These are phyloP conservation scores for Lojkania enalia DNA, from an alignment of 2,329 filamentous ascomycete species.

Conservation along the genomic window DNA sequence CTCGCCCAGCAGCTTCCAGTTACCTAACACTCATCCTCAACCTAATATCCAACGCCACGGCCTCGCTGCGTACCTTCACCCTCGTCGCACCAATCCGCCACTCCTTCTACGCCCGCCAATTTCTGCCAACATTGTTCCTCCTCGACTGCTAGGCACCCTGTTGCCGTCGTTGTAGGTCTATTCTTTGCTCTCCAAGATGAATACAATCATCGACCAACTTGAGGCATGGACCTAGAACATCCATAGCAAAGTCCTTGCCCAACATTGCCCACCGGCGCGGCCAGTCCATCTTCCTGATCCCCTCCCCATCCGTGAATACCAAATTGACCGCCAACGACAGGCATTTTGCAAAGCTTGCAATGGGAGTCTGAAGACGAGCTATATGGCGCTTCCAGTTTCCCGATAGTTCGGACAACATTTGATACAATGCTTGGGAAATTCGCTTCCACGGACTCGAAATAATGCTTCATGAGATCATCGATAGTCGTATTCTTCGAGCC, in stretches of 20 bases:
- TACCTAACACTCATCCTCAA: constrained; percentile 19
- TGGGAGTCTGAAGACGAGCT: constrained; percentile 22
- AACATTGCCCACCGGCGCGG: constrained; percentile 30
- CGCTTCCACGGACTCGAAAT: constrained; percentile 83
- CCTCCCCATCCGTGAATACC: constrained; percentile 63
- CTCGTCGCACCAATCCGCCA: constrained; percentile 12
- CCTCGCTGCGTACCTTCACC: constrained; percentile 11
- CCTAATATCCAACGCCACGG: constrained; percentile 18
- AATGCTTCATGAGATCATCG: constrained; percentile 85
- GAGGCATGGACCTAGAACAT: constrained; percentile 64
- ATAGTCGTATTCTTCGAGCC: constrained; percentile 82
- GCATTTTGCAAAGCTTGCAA: constrained; percentile 72
- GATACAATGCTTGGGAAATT: constrained; percentile 90
- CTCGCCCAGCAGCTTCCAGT: constrained; percentile 21
- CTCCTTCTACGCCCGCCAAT: constrained; percentile 20
- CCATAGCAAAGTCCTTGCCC: constrained; percentile 66
- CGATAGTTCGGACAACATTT: constrained; percentile 92
- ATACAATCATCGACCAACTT: no score
- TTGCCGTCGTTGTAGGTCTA: no score
- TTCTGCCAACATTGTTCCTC: constrained; percentile 29
- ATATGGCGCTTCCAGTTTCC: constrained; percentile 67
- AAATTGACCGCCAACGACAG: constrained; percentile 65
- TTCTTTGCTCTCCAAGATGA: no score
- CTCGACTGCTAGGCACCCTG: no score
- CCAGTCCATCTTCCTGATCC: constrained; percentile 53